Conservation (phyloP, 768 basidiomycete species). For the Mycena floridula region DNA sequence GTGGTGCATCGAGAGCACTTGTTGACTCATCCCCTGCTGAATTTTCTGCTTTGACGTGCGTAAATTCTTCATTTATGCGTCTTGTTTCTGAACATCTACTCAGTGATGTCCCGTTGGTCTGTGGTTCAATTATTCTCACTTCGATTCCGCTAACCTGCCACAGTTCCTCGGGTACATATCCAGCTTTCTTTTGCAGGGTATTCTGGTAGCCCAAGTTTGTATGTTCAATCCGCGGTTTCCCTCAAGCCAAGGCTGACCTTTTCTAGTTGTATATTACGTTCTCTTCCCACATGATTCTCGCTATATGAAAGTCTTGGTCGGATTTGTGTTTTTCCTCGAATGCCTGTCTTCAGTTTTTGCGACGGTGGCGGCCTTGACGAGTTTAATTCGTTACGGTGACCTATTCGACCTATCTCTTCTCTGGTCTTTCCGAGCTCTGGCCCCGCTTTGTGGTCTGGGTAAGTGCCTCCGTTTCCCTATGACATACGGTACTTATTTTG, state of each 20-base stretch:
- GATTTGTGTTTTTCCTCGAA: constrained; percentile 10
- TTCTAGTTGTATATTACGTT: constrained; percentile 5
- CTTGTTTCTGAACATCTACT: not conserved
- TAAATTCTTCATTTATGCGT: not conserved
- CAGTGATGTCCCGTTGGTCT: constrained; percentile 6
- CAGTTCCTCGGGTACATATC: constrained; percentile 8
- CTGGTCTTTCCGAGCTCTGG: constrained; percentile 11
- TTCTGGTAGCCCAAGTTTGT: constrained; percentile 8
- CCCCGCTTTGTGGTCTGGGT: constrained; percentile 14
- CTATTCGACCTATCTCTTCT: constrained; percentile 10
- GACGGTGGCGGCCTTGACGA: constrained; percentile 14
- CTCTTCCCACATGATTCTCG: constrained; percentile 2
- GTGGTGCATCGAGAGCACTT: not conserved
- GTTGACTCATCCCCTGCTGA: not conserved
- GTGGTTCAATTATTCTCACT: not conserved
- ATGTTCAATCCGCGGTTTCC: not conserved
- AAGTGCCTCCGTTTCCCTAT: not conserved
- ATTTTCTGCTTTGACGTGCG: constrained; percentile 6
- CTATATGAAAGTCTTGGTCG: constrained; percentile 8
- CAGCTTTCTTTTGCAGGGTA: constrained; percentile 4
- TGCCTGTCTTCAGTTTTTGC: constrained; percentile 14
- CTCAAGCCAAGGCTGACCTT: not conserved
- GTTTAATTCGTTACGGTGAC: constrained; percentile 14
- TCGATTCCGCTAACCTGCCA: not conserved
- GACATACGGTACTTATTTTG: not conserved